A percentile compares a stretch with the other conserved stretches of the same genome.
Conservation (phyloP, 2,329 filamentous ascomycete species). For the Cladosporium sphaerospermum region DNA sequence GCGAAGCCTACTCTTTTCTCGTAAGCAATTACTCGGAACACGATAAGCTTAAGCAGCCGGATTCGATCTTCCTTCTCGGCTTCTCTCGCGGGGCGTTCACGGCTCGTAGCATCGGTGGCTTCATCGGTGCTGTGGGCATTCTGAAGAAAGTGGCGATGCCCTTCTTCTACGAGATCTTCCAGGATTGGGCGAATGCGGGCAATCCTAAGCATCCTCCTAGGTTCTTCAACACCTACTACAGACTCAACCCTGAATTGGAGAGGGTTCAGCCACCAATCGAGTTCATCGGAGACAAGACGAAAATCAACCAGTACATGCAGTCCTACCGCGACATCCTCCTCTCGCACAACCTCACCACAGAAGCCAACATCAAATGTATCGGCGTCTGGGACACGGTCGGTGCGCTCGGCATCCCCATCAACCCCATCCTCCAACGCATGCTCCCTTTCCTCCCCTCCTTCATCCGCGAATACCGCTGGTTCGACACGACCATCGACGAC, state of each 20-base stretch:
- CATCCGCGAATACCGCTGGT: constrained; percentile 29
- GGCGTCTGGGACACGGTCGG: constrained; percentile 48
- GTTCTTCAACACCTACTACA: constrained; percentile 26
- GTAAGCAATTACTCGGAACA: constrained; percentile 50
- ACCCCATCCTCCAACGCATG: constrained; percentile 24
- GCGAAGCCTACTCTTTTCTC: constrained; percentile 57
- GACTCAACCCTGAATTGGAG: constrained; percentile 11
- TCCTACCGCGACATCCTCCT: constrained; percentile 24
- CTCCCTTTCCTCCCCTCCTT: constrained; percentile 24
- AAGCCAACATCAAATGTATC: constrained; percentile 28
- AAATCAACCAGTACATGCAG: constrained; percentile 21
- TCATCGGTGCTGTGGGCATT: constrained; percentile 40
- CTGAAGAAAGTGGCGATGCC: constrained; percentile 31
- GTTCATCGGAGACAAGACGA: constrained; percentile 11
- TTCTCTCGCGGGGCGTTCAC: constrained; percentile 44
- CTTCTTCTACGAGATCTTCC: constrained; percentile 30
- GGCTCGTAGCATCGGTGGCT: constrained; percentile 37
- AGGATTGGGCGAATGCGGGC: constrained; percentile 30
- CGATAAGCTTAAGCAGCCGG: constrained; percentile 23
- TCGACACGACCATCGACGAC: constrained; percentile 29
- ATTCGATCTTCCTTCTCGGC: constrained; percentile 42
- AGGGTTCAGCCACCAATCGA: constrained; percentile 17
- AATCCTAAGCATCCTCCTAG: constrained; percentile 22
- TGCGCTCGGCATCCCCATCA: constrained; percentile 31
- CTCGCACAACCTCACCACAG: constrained; percentile 17